Evolutionary conservation across 495 filamentous ascomycete species (phyloP).

Genomic region (Podospora pseudopauciseta): DNA sequence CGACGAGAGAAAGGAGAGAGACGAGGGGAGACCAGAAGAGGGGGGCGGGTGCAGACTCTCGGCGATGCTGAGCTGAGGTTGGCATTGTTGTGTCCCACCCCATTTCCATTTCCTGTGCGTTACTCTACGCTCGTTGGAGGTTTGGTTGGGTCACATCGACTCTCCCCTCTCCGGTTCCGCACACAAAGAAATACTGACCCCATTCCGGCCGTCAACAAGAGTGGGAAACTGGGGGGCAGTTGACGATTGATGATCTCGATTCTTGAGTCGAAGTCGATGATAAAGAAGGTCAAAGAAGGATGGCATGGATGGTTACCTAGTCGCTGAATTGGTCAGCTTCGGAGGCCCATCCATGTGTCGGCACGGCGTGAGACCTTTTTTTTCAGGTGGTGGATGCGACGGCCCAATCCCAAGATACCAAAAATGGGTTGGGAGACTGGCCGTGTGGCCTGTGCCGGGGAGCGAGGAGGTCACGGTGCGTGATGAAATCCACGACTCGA

Average conservation of each 20-base stretch:
- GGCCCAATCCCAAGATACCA: conserved; percentile 5
- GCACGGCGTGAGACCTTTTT: conserved; percentile 13
- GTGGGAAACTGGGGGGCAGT: conserved; percentile 2
- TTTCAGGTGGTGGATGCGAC: conserved; percentile 5
- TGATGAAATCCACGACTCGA: background rate
- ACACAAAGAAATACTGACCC: conserved; percentile 11
- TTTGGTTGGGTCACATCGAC: conserved; percentile 10
- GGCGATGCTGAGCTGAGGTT: conserved; percentile 4
- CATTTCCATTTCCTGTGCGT: background rate
- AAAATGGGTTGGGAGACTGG: background rate
- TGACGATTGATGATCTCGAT: background rate
- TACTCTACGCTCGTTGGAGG: background rate
- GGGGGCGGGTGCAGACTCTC: conserved; percentile 1
- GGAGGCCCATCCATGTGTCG: conserved; percentile 9
- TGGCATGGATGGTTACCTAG: background rate
- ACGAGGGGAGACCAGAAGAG: background rate
- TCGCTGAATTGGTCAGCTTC: conserved; percentile 17
- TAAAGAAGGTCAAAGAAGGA: background rate
- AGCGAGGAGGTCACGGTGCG: background rate
- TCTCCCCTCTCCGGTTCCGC: background rate
- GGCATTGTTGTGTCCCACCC: conserved; percentile 1
- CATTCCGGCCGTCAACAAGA: conserved; percentile 12
- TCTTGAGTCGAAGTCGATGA: background rate
- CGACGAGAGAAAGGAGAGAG: conserved; percentile 2
- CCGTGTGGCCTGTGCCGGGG: background rate